Evolutionary conservation across 441 rosid species (phyloP).

Genomic region (Codiaeum variegatum): DNA sequence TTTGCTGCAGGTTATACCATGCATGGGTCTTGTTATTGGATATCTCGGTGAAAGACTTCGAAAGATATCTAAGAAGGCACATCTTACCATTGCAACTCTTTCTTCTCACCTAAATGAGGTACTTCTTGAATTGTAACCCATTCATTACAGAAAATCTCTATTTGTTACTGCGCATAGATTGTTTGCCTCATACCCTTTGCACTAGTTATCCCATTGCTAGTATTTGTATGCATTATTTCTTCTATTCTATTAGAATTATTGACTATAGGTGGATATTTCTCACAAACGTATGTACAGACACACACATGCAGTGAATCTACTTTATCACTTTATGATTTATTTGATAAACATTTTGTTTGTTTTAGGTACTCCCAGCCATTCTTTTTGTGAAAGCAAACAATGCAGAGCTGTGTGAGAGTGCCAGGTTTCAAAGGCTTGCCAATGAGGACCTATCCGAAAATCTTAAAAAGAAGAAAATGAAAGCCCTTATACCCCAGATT

Average conservation of each 20-base stretch:
- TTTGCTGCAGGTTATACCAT: slow-evolving; percentile 60
- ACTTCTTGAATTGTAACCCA: slow-evolving; percentile 7
- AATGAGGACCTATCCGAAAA: slow-evolving; percentile 46
- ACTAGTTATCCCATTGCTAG: not conserved
- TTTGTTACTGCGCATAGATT: not conserved
- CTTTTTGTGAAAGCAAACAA: slow-evolving; percentile 88
- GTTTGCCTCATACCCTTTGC: not conserved
- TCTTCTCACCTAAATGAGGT: slow-evolving; percentile 89
- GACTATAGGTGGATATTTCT: not conserved
- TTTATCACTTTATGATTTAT: not conserved
- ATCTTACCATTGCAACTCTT: slow-evolving; percentile 60
- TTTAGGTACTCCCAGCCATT: slow-evolving; percentile 81
- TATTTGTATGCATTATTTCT: not conserved
- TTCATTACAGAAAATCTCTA: not conserved
- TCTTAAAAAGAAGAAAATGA: slow-evolving; percentile 84
- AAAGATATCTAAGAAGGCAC: slow-evolving; percentile 67
- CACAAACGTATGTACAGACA: not conserved
- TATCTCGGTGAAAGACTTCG: slow-evolving; percentile 69
- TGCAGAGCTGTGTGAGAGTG: slow-evolving; percentile 66
- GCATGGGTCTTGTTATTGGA: slow-evolving; percentile 60
- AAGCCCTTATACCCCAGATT: slow-evolving; percentile 81
- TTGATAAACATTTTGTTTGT: not conserved
- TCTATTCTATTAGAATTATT: not conserved
- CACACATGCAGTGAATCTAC: not conserved
- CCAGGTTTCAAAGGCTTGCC: slow-evolving; percentile 73